Evolutionary conservation across 768 basidiomycete species (phyloP).

Genomic region (Auricularia heimuer): DNA sequence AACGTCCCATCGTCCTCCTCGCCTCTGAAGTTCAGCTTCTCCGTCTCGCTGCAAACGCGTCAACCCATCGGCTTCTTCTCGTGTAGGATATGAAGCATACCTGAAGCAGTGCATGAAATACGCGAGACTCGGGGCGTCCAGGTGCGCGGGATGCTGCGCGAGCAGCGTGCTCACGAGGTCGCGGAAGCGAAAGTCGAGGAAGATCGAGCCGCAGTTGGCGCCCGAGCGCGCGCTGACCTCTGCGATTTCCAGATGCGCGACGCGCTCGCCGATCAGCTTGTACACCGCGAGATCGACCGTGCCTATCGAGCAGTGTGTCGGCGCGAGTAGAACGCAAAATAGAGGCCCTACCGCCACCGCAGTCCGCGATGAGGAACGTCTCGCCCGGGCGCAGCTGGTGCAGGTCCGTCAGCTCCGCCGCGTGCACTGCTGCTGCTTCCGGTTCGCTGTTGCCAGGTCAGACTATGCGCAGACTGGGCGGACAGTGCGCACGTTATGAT

Average conservation of each 20-base stretch:
- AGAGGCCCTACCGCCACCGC: conserved; percentile 51
- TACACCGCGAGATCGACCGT: conserved; percentile 49
- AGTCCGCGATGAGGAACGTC: conserved; percentile 88
- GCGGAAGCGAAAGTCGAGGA: conserved; percentile 78
- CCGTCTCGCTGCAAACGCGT: conserved; percentile 70
- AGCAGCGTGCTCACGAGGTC: conserved; percentile 71
- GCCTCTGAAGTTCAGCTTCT: conserved; percentile 71
- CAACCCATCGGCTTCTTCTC: conserved; percentile 35
- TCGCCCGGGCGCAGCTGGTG: conserved; percentile 73
- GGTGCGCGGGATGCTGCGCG: conserved; percentile 75
- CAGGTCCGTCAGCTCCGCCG: conserved; percentile 69
- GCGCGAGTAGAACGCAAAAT: too few relatives aligned
- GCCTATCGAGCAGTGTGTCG: too few relatives aligned
- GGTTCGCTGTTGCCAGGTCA: conserved; percentile 34
- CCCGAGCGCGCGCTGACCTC: conserved; percentile 85
- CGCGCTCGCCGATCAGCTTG: conserved; percentile 60
- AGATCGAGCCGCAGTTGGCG: conserved; percentile 78
- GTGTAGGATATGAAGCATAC: not conserved
- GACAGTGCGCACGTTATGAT: conserved; percentile 57
- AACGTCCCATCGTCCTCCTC: conserved; percentile 61
- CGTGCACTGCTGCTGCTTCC: conserved; percentile 88
- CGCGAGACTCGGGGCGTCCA: conserved; percentile 71
- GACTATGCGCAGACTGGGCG: not conserved
- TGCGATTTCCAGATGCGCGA: conserved; percentile 78
- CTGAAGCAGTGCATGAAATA: conserved; percentile 44